phyloP scores from a whole-genome alignment of 176 grass and related monocot genomes.

The Echinochloa phyllopogon region DNA sequence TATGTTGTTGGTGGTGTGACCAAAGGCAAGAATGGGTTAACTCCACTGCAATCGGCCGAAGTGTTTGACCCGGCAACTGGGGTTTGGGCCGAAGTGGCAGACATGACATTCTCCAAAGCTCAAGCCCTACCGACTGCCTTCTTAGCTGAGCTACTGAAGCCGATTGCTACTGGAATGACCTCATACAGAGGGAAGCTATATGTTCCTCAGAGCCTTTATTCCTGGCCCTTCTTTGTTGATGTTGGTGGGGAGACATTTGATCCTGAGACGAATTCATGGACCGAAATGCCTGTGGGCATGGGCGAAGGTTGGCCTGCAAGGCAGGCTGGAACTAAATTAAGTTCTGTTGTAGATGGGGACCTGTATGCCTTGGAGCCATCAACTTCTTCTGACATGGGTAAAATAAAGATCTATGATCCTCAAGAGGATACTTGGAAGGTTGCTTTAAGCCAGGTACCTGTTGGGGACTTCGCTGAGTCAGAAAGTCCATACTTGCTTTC shows the following conservation, averaged over 20 bases:
- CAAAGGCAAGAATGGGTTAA: constrained; percentile 48
- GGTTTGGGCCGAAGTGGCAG: constrained; percentile 59
- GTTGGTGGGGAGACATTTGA: constrained; percentile 81
- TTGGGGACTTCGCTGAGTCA: constrained; percentile 49
- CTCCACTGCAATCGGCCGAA: constrained; percentile 74
- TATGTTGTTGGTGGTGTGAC: constrained; percentile 83
- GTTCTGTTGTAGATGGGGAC: constrained; percentile 58
- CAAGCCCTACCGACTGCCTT: constrained; percentile 62
- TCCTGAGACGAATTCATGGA: constrained; percentile 64
- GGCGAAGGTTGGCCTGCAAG: constrained; percentile 81
- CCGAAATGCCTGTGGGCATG: constrained; percentile 76
- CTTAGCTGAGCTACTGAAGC: constrained; percentile 73
- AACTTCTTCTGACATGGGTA: constrained; percentile 54
- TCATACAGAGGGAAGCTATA: constrained; percentile 68
- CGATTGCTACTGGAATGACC: constrained; percentile 67
- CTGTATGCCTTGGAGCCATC: constrained; percentile 81
- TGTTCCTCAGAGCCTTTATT: constrained; percentile 86
- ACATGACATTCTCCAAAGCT: constrained; percentile 72
- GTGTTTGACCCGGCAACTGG: constrained; percentile 74
- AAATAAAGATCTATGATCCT: constrained; percentile 82
- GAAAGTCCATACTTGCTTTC: constrained; percentile 66
- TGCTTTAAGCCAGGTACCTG: constrained; percentile 52
- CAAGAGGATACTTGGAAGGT: constrained; percentile 77
- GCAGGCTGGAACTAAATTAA: constrained; percentile 75
- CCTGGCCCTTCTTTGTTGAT: constrained; percentile 81